Evolutionary conservation across 352 stramenopile species (phyloP).

Genomic region (Pythium folliculosum): DNA sequence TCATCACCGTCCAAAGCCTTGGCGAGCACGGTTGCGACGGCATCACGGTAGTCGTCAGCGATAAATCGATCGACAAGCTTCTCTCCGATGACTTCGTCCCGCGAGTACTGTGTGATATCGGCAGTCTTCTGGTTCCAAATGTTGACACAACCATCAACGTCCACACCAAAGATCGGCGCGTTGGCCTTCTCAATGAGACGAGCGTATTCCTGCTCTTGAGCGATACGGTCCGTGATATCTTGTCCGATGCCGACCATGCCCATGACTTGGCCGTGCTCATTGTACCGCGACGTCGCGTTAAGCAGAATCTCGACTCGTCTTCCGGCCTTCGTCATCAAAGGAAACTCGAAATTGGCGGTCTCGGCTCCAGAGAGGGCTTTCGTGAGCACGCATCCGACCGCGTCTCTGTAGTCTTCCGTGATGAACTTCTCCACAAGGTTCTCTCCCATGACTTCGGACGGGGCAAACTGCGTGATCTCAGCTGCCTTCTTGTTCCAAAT

Average conservation of each 20-base stretch:
- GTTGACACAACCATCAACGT: slow-evolving; percentile 86
- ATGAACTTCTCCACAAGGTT: slow-evolving; percentile 92
- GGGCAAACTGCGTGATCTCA: slow-evolving; percentile 90
- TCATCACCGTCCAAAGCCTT: slow-evolving; percentile 53
- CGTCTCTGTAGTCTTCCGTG: slow-evolving; percentile 68
- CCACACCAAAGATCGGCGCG: slow-evolving; percentile 90
- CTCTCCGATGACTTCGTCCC: slow-evolving; percentile 60
- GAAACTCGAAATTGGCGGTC: slow-evolving; percentile 87
- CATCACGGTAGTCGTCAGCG: slow-evolving; percentile 52
- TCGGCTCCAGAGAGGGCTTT: slow-evolving; percentile 63
- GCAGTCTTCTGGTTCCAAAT: slow-evolving; percentile 93
- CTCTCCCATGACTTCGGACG: slow-evolving; percentile 87
- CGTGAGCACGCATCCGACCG: slow-evolving; percentile 56
- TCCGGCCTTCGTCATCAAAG: slow-evolving; percentile 79
- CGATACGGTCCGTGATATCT: slow-evolving; percentile 85
- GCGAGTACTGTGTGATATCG: slow-evolving; percentile 82
- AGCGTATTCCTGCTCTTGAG: slow-evolving; percentile 87
- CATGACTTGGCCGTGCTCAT: slow-evolving; percentile 81
- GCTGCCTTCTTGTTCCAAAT: slow-evolving; percentile 93
- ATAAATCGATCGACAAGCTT: slow-evolving; percentile 67
- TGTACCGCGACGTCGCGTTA: slow-evolving; percentile 84
- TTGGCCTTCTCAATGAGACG: slow-evolving; percentile 92
- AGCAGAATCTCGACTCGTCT: slow-evolving; percentile 82
- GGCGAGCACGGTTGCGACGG: slow-evolving; percentile 48
- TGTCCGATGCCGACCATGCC: slow-evolving; percentile 88